Conservation (phyloP, 2,329 filamentous ascomycete genomes). For the Cladosporium sp. region DNA sequence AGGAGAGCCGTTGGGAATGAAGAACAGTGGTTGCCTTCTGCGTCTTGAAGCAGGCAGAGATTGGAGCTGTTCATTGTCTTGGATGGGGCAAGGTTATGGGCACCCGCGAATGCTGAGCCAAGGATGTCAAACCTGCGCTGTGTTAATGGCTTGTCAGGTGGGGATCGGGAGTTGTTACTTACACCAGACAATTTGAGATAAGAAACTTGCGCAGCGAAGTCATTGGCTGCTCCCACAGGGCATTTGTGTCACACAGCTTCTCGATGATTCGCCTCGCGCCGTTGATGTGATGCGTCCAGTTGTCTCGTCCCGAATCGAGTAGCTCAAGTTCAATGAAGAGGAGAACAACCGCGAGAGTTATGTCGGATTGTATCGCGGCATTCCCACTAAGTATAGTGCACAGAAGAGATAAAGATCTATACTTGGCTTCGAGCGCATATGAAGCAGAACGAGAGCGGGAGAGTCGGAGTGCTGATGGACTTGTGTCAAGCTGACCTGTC, state of each 20-base stretch:
- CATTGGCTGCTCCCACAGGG: constrained; percentile 26
- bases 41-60: constrained; percentile 34
- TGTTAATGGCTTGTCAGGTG: neutral
- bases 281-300: constrained; percentile 50
- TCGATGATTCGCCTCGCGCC: constrained; percentile 47
- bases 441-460: neutral
- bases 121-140: constrained; percentile 8
- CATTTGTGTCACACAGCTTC: constrained; percentile 31
- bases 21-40: constrained; percentile 38
- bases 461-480: neutral
- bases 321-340: constrained; percentile 49
- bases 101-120: constrained; percentile 4
- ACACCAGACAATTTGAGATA: constrained; percentile 34
- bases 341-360: constrained; percentile 44
- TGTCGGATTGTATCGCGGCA: constrained; percentile 34
- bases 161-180: constrained; percentile 8
- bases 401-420: neutral
- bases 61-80: constrained; percentile 22
- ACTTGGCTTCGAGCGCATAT: constrained; percentile 7
- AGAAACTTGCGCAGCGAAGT: constrained; percentile 31
- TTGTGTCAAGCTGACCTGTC: neutral
- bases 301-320: constrained; percentile 47
- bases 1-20: constrained; percentile 34
- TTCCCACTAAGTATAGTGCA: constrained; percentile 15
- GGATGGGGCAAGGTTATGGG: neutral